phyloP scores from a whole-genome alignment of 2,329 filamentous ascomycete genomes.

The Stagonosporopsis vannaccii region DNA sequence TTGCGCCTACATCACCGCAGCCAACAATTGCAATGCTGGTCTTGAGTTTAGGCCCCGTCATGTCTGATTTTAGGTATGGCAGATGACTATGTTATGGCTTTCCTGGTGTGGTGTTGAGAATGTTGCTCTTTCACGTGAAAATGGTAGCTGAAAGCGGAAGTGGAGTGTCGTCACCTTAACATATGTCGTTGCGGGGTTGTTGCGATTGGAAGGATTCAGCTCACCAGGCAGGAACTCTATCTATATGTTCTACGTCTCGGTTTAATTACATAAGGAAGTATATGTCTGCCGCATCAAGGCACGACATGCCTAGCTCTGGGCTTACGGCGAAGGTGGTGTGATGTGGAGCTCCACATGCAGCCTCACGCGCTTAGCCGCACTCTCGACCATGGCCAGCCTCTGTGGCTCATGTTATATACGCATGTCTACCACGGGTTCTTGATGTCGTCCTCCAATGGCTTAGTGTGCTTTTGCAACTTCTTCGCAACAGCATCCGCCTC shows the following conservation, averaged over 20 bases:
- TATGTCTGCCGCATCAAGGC: constrained; percentile 3
- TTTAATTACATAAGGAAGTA: constrained; percentile 10
- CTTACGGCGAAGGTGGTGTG: constrained; percentile 28
- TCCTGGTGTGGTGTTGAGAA: background rate
- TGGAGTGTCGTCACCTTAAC: background rate
- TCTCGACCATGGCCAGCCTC: background rate
- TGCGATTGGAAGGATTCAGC: background rate
- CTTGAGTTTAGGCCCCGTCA: constrained; percentile 41
- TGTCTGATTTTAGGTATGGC: constrained; percentile 3
- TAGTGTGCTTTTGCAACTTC: constrained; percentile 63
- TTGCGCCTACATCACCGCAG: constrained; percentile 60
- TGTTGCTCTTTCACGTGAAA: constrained; percentile 3
- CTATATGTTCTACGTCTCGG: constrained; percentile 10
- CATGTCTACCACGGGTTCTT: constrained; percentile 26
- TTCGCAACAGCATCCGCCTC: constrained; percentile 76
- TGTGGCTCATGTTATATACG: background rate
- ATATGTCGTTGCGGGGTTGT: background rate
- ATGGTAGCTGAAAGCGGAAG: constrained; percentile 8
- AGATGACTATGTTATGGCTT: background rate
- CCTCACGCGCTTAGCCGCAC: constrained; percentile 13
- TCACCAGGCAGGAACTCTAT: background rate
- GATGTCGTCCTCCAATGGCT: constrained; percentile 56
- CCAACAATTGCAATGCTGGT: constrained; percentile 59
- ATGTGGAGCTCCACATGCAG: constrained; percentile 17
- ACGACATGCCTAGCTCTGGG: constrained; percentile 28